Evolutionary conservation across 2,329 filamentous ascomycete species (phyloP).

Genomic region (Ceratocystiopsis minuta): DNA sequence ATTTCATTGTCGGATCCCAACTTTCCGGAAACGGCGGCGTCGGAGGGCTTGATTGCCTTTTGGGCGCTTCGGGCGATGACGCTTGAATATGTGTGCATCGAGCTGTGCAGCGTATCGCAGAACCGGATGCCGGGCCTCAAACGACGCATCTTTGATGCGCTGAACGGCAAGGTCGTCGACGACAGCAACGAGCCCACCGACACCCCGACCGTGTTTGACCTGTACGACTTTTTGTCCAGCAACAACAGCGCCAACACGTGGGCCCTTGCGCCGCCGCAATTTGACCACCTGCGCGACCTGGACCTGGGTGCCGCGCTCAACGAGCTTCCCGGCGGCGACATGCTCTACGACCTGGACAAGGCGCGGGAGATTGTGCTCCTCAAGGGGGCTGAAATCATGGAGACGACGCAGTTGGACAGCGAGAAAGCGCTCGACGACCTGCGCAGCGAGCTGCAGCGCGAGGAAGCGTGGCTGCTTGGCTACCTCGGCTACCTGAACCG

Average conservation of each 20-base stretch:
- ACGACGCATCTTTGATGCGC: constrained; percentile 46
- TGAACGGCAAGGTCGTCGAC: constrained; percentile 59
- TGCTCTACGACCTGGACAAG: constrained; percentile 50
- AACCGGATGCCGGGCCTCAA: constrained; percentile 53
- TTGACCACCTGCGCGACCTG: constrained; percentile 45
- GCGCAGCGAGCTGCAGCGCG: constrained; percentile 30
- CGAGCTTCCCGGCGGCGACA: constrained; percentile 32
- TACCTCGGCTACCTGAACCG: constrained; percentile 48
- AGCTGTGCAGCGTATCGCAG: constrained; percentile 63
- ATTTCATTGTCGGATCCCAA: constrained; percentile 38
- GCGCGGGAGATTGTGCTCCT: constrained; percentile 58
- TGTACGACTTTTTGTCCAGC: constrained; percentile 68
- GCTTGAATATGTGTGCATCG: constrained; percentile 70
- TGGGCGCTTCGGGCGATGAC: constrained; percentile 58
- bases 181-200: constrained; percentile 47
- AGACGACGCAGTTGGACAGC: constrained; percentile 5
- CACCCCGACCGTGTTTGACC: constrained; percentile 68
- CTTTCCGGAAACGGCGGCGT: constrained; percentile 52
- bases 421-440: constrained; percentile 19
- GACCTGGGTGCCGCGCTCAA: constrained; percentile 49
- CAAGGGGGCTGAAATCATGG: constrained; percentile 42
- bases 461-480: constrained; percentile 41
- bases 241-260: constrained; percentile 32
- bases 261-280: constrained; percentile 30
- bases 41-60: constrained; percentile 57